A percentile compares a stretch with the other conserved stretches of the same genome.
phyloP scores from a whole-genome alignment of 2,329 filamentous ascomycete genomes.

The Clarireedia homoeocarpa region DNA sequence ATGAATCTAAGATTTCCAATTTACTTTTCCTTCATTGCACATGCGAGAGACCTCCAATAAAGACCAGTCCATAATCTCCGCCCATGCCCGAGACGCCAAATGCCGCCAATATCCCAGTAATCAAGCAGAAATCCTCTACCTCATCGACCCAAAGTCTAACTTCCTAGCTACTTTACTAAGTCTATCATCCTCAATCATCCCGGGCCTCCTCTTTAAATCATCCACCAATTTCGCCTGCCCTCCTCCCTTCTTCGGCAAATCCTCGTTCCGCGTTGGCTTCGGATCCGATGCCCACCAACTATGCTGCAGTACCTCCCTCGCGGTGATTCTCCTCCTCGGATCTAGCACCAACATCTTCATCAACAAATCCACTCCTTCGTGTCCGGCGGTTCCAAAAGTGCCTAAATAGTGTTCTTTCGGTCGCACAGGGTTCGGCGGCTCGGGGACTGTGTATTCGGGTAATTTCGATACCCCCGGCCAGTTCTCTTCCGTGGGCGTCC shows the following conservation, averaged over 20 bases:
- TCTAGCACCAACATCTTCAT: conserved; percentile 80
- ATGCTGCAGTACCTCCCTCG: conserved; percentile 70
- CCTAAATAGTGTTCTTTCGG: conserved; percentile 65
- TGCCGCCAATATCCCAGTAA: background rate
- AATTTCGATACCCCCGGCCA: conserved; percentile 88
- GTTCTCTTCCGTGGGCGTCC: conserved; percentile 86
- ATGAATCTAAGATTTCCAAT: background rate
- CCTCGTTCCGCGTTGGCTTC: conserved; percentile 70
- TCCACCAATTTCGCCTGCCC: conserved; percentile 70
- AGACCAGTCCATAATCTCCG: too few relatives aligned
- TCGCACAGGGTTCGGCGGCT: conserved; percentile 46
- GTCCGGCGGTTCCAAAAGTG: conserved; percentile 72
- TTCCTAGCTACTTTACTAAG: conserved; percentile 48
- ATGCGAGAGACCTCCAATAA: background rate
- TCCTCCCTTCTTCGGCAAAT: conserved; percentile 70
- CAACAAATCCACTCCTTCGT: conserved; percentile 78
- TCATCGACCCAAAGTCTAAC: conserved; percentile 28
- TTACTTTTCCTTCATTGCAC: background rate
- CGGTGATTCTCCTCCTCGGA: conserved; percentile 75
- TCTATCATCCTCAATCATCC: conserved; percentile 60
- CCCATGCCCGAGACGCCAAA: too few relatives aligned
- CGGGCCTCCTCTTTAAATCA: conserved; percentile 55
- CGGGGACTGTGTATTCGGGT: conserved; percentile 68
- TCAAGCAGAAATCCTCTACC: conserved; percentile 7
- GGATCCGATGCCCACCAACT: conserved; percentile 82